These are phyloP conservation scores for Neoboletus subvelutipes DNA, from an alignment of 768 basidiomycete genomes.

Conservation along the genomic window DNA sequence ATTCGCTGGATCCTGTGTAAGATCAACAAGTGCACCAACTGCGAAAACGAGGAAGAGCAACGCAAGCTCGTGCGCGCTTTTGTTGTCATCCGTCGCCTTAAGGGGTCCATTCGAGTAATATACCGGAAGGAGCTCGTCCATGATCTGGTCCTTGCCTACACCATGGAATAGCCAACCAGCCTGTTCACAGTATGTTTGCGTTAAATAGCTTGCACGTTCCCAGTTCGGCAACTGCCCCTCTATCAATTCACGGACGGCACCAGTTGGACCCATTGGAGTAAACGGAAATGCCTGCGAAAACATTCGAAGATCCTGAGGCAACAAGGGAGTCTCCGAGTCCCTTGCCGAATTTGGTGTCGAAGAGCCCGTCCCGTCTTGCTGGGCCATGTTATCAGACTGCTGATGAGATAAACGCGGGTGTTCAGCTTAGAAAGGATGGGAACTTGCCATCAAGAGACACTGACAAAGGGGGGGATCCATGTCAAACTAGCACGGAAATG, in stretches of 20 bases:
- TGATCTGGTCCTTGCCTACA: conserved; percentile 45
- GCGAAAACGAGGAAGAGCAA: conserved; percentile 53
- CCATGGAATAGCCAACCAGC: conserved; percentile 54
- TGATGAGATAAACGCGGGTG: conserved; percentile 8
- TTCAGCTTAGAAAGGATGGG: background rate
- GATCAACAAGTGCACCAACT: conserved; percentile 48
- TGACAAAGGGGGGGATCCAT: conserved; percentile 13
- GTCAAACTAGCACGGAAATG: conserved; percentile 13
- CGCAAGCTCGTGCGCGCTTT: conserved; percentile 48
- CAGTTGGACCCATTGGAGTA: conserved; percentile 52
- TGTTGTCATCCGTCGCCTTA: conserved; percentile 37
- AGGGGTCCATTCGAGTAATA: conserved; percentile 36
- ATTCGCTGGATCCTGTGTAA: conserved; percentile 29
- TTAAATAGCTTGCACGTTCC: conserved; percentile 44
- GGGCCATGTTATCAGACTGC: conserved; percentile 26
- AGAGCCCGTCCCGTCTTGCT: conserved; percentile 16
- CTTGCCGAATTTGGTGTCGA: conserved; percentile 28
- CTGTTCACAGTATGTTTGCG: conserved; percentile 44
- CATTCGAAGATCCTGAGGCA: conserved; percentile 36
- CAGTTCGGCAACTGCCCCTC: conserved; percentile 54
- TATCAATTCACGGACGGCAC: conserved; percentile 49
- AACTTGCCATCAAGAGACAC: conserved; percentile 35
- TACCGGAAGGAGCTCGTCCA: conserved; percentile 41
- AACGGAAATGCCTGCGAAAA: conserved; percentile 67
- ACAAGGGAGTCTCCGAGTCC: conserved; percentile 29